Evolutionary conservation across 1,284 basidiomycete genomes (phyloP), one percentile per base, ranked within the genome.

Genomic region (Cutaneotrichosporon sp.): DNA sequence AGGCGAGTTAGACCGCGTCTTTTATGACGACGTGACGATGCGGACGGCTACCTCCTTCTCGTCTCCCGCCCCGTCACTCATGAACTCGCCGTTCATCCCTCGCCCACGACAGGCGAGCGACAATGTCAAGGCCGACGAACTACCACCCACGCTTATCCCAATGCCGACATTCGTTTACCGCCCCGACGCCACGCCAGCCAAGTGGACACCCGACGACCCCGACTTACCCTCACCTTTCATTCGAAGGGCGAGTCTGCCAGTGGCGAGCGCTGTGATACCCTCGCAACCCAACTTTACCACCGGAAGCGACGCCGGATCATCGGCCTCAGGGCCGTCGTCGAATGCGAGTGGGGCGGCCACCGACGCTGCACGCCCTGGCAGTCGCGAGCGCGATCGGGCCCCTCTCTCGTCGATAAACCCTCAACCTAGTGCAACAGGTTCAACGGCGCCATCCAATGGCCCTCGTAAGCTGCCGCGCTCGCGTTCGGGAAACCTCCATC

Each of bases 221-320:
- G 71, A 74, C 35, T 52, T 67, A 8, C 71, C 71, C 5, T 62
- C 59, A 0, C 71, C 71, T 0, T 74, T 74, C 62, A 27, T 74
- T 8, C 52, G 61, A 1, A 55, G 67, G 17, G 39, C 41, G 19
- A 35, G 20, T 26, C 25, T 22, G 26, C 24, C 31, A 46, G 35
- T 26, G 14, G 11, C 46, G 25, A 44, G 27, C 42, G 26, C n/a
- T 17, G 25, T 19, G 11, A 19, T n/a, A 38, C 42, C 29, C 22
- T 24, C 26, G 22, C 26, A 34, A 33, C 46, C 34, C 9, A 29
- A 20, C 34, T 29, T 34, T 10, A 9, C 25, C 9, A 12, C n/a
- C 42, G 26, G 42, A 6, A 44, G 27, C 26, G n/a, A n/a, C n/a
- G n/a, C n/a, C n/a, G n/a, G n/a, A n/a, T n/a, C n/a, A n/a, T n/a